A percentile compares a stretch with the other conserved stretches of the same genome.
Evolutionary conservation across 108 stramenopile genomes (phyloP).

Genomic region (Conticribra weissflogii): DNA sequence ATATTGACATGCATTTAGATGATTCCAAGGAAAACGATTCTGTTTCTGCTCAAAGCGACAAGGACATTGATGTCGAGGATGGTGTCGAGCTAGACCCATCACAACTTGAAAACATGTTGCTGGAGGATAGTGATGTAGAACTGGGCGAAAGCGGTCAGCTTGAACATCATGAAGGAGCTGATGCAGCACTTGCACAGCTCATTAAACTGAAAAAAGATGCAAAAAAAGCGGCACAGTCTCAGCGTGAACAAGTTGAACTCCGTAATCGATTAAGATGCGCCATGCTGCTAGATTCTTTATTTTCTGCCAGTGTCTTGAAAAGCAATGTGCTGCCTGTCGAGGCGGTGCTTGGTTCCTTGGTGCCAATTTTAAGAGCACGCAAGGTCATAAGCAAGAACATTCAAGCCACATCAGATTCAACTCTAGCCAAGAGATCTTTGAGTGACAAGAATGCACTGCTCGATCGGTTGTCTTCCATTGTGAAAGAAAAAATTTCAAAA

Average conservation of each 20-base stretch:
- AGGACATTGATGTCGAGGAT: conserved; percentile 34
- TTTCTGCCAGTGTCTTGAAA: conserved; percentile 53
- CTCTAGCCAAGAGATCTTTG: conserved; percentile 33
- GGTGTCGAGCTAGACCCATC: conserved; percentile 70
- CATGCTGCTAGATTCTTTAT: conserved; percentile 66
- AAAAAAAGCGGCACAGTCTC: conserved; percentile 75
- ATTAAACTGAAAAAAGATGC: conserved; percentile 86
- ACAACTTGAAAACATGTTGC: conserved; percentile 69
- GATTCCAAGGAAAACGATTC: conserved; percentile 39
- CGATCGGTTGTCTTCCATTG: conserved; percentile 59
- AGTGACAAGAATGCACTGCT: conserved; percentile 63
- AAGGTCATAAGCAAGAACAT: conserved; percentile 50
- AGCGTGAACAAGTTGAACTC: conserved; percentile 69
- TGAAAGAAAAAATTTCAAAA: conserved; percentile 74
- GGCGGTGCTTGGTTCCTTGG: conserved; percentile 53
- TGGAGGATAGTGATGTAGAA: conserved; percentile 81
- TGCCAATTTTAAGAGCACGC: conserved; percentile 59
- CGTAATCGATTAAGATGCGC: conserved; percentile 75
- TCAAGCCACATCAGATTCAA: conserved; percentile 27
- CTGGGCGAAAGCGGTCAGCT: conserved; percentile 53
- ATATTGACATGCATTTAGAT: conserved; percentile 36
- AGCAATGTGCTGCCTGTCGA: conserved; percentile 56
- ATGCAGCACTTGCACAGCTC: conserved; percentile 80
- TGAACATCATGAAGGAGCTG: conserved; percentile 90
- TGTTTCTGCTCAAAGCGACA: conserved; percentile 22